A percentile compares a stretch with the other conserved stretches of the same genome.
Evolutionary conservation across 345 rosid species (phyloP).

Genomic region (Eucalyptus regnans): DNA sequence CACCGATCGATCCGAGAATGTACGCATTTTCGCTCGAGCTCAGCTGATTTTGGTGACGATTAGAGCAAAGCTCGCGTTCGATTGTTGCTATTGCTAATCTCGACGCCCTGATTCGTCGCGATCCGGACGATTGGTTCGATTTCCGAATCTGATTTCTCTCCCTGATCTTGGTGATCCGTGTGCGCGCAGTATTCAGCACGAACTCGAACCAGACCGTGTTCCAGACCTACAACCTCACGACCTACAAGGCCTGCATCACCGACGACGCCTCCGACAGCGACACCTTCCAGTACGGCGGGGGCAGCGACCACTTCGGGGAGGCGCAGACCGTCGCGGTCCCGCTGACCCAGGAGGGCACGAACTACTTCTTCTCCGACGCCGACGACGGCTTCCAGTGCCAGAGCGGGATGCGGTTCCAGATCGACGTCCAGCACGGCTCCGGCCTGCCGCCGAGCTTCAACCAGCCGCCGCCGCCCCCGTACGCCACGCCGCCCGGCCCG

Average conservation of each 20-base stretch:
- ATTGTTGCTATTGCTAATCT: not conserved
- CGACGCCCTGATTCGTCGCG: not conserved
- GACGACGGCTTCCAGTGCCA: constrained; percentile 44
- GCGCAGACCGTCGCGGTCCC: constrained; percentile 25
- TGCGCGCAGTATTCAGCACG: constrained; percentile 31
- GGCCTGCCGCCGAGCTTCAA: constrained; percentile 60
- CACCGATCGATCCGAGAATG: not conserved
- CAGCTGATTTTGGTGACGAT: not conserved
- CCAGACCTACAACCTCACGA: constrained; percentile 46
- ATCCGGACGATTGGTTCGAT: not conserved
- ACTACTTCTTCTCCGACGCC: constrained; percentile 49
- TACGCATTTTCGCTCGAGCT: not conserved
- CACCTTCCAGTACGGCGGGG: constrained; percentile 31
- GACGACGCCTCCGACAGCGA: constrained; percentile 30
- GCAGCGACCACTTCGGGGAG: constrained; percentile 10
- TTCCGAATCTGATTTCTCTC: not conserved
- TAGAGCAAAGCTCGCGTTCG: not conserved
- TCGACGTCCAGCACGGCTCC: constrained; percentile 35
- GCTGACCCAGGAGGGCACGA: constrained; percentile 32
- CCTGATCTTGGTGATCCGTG: not conserved
- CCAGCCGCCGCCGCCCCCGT: constrained; percentile 67
- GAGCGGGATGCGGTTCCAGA: constrained; percentile 44
- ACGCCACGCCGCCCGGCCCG: constrained; percentile 25
- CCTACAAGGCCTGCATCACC: constrained; percentile 20
- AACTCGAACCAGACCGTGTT: constrained; percentile 46